Evolutionary conservation across 2,329 filamentous ascomycete species (phyloP), one percentile per base, ranked within the genome.

Genomic region (Plectosphaerella plurivora): DNA sequence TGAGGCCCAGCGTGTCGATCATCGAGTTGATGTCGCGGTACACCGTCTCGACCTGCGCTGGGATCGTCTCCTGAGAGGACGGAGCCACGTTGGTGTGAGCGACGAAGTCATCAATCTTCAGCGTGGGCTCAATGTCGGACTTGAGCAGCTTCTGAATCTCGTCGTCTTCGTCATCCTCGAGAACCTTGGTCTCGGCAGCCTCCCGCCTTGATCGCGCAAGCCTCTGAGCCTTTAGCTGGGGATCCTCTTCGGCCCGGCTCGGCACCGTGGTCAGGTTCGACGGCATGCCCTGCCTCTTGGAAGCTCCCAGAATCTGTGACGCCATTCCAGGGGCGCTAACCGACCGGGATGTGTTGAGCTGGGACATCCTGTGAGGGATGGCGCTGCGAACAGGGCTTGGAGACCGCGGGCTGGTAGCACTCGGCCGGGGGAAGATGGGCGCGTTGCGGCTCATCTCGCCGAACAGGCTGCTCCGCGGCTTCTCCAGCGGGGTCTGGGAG

Each of bases 1-100:
- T 97, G 48, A 97, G 79, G 10, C 93, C 93, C 41, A 97, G 74
- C 0, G 89, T 93, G 61, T 97, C 91, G 44, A 99, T 86, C 94
- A 97, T 99, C 12, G 89, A 89, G 67, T 94, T 93, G 65, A 93
- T 89, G 61, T 93, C 89, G 45, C 87, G 81, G 66, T 89, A 94
- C 1, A 87, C 74, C 16, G 82, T 79, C 62, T 87, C 84, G 20
- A 84, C 82, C 59, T 86, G 83, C 9, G 79, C 76, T 4, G 83
- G 79, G 33, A 87, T 74, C 45, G 76, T 83, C 51, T 84, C 79
- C 50, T 75, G 73, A 14, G 77, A 77, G 14, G 76, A 73, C 4
- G 77, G 72, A 6, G 73, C 73, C 41, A 79, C 74, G 54, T 83
- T 79, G 4, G 78, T 72, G 60, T 83, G 81, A 3, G 79, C 85